Conservation (phyloP, 148 eudicot species). For the Arctostaphylos glauca region DNA sequence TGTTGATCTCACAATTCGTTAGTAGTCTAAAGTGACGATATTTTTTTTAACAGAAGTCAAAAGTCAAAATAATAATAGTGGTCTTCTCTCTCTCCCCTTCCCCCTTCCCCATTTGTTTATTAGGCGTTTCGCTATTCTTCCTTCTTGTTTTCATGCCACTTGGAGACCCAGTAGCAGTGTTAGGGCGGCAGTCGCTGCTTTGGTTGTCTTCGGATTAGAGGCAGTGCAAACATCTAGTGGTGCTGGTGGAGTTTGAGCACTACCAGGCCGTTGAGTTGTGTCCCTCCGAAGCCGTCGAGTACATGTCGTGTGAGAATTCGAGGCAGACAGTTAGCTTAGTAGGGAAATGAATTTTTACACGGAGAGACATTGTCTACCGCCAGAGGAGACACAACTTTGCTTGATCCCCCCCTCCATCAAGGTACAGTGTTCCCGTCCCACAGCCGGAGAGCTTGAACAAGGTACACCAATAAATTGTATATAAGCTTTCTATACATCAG, state of each 20-base stretch:
- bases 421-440: slow-evolving; percentile 62
- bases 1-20: too few relatives aligned
- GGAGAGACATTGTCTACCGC: slow-evolving; percentile 75
- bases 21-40: too few relatives aligned
- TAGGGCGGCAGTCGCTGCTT: slow-evolving; percentile 67
- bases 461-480: slow-evolving; percentile 29
- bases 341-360: slow-evolving; percentile 85
- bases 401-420: slow-evolving; percentile 78
- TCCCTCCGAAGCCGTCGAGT: slow-evolving; percentile 62
- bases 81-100: too few relatives aligned
- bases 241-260: slow-evolving; percentile 41
- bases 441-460: slow-evolving; percentile 90
- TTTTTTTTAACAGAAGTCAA: too few relatives aligned
- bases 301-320: slow-evolving; percentile 95
- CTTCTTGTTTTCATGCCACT: slow-evolving; percentile 63
- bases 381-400: slow-evolving; percentile 60
- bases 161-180: slow-evolving; percentile 79
- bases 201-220: slow-evolving; percentile 60
- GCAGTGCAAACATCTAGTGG: slow-evolving; percentile 46
- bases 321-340: slow-evolving; percentile 60
- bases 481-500: not conserved
- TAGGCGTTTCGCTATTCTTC: slow-evolving; percentile 54
- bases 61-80: too few relatives aligned
- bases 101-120: too few relatives aligned
- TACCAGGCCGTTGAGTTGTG: slow-evolving; percentile 48